Conservation (phyloP, 2,329 filamentous ascomycete genomes). For the Colletotrichum camelliae region DNA sequence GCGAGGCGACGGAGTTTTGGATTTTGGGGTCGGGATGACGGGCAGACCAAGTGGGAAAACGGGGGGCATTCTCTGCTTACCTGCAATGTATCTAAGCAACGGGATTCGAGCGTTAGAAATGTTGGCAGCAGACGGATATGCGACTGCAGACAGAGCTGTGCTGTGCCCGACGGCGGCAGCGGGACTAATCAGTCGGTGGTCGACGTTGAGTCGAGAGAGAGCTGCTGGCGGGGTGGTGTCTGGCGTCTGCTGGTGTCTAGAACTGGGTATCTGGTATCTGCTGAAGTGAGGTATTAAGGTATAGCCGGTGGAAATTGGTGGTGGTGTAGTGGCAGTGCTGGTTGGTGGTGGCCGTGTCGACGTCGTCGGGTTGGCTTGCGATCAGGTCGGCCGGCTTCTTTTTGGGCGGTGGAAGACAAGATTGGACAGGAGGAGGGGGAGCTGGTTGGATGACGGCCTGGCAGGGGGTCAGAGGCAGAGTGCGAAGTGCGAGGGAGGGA, state of each 20-base stretch:
- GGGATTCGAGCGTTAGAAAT: background rate
- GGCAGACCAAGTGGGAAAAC: background rate
- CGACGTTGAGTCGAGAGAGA: background rate
- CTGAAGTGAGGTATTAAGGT: slow-evolving; percentile 1
- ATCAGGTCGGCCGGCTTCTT: background rate
- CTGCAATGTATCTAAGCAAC: background rate
- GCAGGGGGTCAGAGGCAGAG: background rate
- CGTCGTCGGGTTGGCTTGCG: background rate
- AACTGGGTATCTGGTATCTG: background rate
- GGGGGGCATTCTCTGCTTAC: background rate
- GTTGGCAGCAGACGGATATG: background rate
- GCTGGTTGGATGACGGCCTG: background rate
- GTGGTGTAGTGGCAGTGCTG: slow-evolving; percentile 12
- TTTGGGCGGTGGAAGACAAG: background rate
- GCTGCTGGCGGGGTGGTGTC: slow-evolving; percentile 3
- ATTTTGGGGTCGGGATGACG: background rate
- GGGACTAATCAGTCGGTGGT: background rate
- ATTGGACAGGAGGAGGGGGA: slow-evolving; percentile 2
- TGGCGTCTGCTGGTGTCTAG: background rate
- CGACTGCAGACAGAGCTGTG: background rate
- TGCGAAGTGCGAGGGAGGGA: background rate
- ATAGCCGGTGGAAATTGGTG: background rate
- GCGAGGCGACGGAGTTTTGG: background rate
- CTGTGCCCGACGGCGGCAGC: background rate
- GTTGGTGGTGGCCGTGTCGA: background rate